phyloP scores from a whole-genome alignment of 345 rosid genomes.

The Angophora floribunda region DNA sequence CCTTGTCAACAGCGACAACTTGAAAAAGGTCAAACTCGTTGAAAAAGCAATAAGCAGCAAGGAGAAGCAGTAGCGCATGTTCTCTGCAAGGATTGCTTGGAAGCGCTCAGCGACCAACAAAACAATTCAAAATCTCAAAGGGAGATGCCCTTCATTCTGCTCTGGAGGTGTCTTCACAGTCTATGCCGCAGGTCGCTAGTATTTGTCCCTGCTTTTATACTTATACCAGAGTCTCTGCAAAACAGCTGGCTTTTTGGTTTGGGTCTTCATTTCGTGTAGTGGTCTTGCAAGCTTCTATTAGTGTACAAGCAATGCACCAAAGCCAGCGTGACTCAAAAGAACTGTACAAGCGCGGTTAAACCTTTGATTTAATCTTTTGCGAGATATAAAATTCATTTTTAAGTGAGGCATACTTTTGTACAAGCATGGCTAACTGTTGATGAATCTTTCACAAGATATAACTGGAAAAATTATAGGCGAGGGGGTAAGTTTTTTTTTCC shows the following conservation, averaged over 20 bases:
- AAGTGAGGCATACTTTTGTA: too few relatives aligned
- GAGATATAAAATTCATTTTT: too few relatives aligned
- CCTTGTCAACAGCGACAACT: constrained; percentile 55
- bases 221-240: not conserved
- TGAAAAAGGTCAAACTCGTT: constrained; percentile 53
- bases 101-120: not conserved
- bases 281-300: too few relatives aligned
- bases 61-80: constrained; percentile 22
- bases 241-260: not conserved
- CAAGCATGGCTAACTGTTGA: too few relatives aligned
- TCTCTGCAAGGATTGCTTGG: not conserved
- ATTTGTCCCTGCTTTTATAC: not conserved
- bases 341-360: too few relatives aligned
- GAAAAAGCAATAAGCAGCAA: constrained; percentile 49
- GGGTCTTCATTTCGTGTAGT: not conserved
- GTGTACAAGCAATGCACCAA: too few relatives aligned
- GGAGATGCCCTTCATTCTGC: not conserved
- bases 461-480: too few relatives aligned
- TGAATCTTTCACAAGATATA: too few relatives aligned
- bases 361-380: too few relatives aligned
- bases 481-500: too few relatives aligned
- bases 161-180: too few relatives aligned
- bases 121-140: not conserved
- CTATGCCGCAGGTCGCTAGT: not conserved
- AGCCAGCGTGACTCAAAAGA: too few relatives aligned